phyloP scores from a whole-genome alignment of 345 rosid genomes.

The Noccaea bulbosa region DNA sequence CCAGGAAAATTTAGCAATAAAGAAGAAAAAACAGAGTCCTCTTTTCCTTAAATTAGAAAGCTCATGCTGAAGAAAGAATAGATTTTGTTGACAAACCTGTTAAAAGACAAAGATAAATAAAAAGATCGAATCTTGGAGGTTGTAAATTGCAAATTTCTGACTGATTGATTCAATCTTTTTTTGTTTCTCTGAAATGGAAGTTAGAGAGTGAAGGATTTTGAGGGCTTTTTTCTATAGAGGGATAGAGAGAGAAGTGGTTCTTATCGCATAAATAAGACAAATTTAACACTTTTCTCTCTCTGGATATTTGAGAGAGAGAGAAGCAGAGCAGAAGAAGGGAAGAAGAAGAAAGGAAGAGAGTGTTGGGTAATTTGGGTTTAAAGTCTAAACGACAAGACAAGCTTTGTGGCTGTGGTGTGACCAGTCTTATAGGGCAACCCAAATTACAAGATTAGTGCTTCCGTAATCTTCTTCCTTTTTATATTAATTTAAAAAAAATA shows the following conservation, averaged over 20 bases:
- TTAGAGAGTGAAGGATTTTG: constrained; percentile 1
- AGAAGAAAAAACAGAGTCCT: constrained; percentile 14
- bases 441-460: constrained; percentile 33
- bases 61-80: background rate
- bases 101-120: background rate
- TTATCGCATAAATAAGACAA: constrained; percentile 36
- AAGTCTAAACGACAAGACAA: constrained; percentile 40
- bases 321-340: background rate
- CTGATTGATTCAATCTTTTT: background rate
- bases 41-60: background rate
- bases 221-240: background rate
- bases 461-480: constrained; percentile 31
- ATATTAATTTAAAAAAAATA: background rate
- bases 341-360: constrained; percentile 14
- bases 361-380: background rate
- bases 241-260: constrained; percentile 1
- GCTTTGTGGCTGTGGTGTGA: constrained; percentile 38
- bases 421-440: constrained; percentile 37
- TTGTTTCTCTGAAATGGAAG: too few relatives aligned
- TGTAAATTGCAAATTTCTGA: background rate
- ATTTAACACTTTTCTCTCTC: constrained; percentile 17
- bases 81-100: background rate
- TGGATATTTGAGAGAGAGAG: constrained; percentile 8
- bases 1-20: background rate
- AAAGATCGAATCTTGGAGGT: constrained; percentile 8